Conservation (phyloP, 2,329 filamentous ascomycete species). For the Aurifilum marmelostoma region DNA sequence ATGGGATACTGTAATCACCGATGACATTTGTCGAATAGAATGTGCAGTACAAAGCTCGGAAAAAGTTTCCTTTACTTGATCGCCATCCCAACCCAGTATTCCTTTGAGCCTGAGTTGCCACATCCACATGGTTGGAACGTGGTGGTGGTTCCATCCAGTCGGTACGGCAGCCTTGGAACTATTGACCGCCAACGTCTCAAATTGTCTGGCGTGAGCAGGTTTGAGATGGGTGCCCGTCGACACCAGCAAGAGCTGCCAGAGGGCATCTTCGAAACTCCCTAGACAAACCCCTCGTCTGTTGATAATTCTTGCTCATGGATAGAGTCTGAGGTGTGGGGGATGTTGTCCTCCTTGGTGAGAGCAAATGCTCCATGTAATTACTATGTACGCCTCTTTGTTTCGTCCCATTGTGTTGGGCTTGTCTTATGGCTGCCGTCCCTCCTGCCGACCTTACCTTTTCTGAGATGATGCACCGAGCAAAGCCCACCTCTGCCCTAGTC, state of each 20-base stretch:
- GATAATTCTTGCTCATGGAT: not conserved
- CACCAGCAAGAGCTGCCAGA: not conserved
- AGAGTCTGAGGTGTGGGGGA: not conserved
- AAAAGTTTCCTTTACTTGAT: not conserved
- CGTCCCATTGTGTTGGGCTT: not conserved
- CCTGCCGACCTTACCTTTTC: not conserved
- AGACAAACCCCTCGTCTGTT: not conserved
- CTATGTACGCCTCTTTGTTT: not conserved
- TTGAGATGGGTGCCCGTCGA: not conserved
- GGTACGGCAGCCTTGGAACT: not conserved
- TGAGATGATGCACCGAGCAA: slow-evolving; percentile 19
- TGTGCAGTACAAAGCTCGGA: not conserved
- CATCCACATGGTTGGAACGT: not conserved
- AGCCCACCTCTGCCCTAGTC: not conserved
- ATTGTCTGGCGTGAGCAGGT: slow-evolving; percentile 4
- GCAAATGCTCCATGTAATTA: not conserved
- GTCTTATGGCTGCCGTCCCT: not conserved
- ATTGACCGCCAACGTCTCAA: not conserved
- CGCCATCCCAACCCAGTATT: not conserved
- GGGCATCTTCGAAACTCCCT: not conserved
- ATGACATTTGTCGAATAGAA: not conserved
- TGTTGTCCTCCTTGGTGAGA: not conserved
- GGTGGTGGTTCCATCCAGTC: not conserved
- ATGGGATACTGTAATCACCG: not conserved
- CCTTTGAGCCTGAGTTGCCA: not conserved